A percentile compares a stretch with the other conserved stretches of the same genome.
phyloP scores from a whole-genome alignment of 129 eudicot species.

The Tagetes patula region DNA sequence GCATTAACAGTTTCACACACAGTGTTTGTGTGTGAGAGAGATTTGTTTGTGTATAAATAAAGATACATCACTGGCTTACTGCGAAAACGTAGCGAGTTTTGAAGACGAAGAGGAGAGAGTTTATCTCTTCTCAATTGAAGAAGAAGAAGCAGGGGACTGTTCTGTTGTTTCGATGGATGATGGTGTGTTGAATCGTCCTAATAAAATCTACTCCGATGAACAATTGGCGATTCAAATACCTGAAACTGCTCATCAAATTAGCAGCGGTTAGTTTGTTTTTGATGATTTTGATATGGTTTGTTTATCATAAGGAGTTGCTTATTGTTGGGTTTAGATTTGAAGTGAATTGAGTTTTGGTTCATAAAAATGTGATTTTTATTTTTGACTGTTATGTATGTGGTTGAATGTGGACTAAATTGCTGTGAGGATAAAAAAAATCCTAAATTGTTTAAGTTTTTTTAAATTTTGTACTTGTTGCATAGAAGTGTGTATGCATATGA shows the following conservation, averaged over 20 bases:
- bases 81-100: slow-evolving; percentile 6
- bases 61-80: slow-evolving; percentile 27
- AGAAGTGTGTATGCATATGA: too few relatives aligned
- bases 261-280: slow-evolving; percentile 51
- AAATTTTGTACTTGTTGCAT: too few relatives aligned
- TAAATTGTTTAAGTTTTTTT: too few relatives aligned
- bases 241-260: slow-evolving; percentile 92
- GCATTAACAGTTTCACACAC: slow-evolving; percentile 32
- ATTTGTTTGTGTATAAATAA: slow-evolving; percentile 15
- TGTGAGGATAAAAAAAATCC: too few relatives aligned
- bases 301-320: too few relatives aligned
- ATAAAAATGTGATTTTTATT: too few relatives aligned
- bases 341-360: too few relatives aligned
- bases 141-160: neutral
- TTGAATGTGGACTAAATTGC: too few relatives aligned
- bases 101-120: slow-evolving; percentile 28
- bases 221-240: slow-evolving; percentile 51
- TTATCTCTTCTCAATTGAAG: slow-evolving; percentile 18
- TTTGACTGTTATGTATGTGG: too few relatives aligned
- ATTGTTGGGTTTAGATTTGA: too few relatives aligned
- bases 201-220: slow-evolving; percentile 30
- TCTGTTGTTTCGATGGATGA: slow-evolving; percentile 31
- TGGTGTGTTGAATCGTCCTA: slow-evolving; percentile 19
- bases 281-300: neutral
- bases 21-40: neutral